phyloP scores from a whole-genome alignment of 495 filamentous ascomycete species.

The Xylaria venustula region DNA sequence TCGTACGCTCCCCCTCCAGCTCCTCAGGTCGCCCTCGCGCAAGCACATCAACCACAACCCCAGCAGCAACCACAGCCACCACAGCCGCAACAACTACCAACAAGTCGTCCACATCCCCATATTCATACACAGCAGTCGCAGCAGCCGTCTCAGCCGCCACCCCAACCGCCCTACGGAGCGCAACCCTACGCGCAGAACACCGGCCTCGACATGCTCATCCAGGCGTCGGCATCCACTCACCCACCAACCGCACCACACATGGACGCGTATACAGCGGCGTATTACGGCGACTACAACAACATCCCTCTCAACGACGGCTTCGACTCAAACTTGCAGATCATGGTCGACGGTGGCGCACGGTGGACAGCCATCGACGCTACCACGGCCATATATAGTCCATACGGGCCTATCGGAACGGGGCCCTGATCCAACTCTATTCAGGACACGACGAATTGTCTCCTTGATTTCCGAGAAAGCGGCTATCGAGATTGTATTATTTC shows the following conservation, averaged over 20 bases:
- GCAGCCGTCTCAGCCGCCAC: slow-evolving; percentile 6
- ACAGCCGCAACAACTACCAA: slow-evolving; percentile 6
- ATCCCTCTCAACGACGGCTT: slow-evolving; percentile 31
- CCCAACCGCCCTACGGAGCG: slow-evolving; percentile 14
- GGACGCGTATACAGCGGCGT: slow-evolving; percentile 18
- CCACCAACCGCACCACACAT: slow-evolving; percentile 12
- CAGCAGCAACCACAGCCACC: slow-evolving; percentile 8
- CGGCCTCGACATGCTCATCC: slow-evolving; percentile 20
- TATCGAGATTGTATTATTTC: too few relatives aligned
- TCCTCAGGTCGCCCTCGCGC: slow-evolving; percentile 10
- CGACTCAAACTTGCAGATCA: slow-evolving; percentile 32
- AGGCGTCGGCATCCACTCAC: slow-evolving; percentile 20
- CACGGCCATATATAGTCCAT: slow-evolving; percentile 21
- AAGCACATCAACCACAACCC: neutral
- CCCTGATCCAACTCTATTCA: neutral
- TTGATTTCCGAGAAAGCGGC: too few relatives aligned
- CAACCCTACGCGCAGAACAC: slow-evolving; percentile 17
- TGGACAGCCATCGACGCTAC: slow-evolving; percentile 22
- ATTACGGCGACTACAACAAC: slow-evolving; percentile 22
- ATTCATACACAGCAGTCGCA: slow-evolving; percentile 8
- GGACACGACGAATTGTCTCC: neutral
- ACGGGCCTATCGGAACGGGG: slow-evolving; percentile 15
- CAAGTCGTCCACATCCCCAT: neutral
- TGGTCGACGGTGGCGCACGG: slow-evolving; percentile 27
- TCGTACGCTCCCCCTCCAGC: slow-evolving; percentile 2